Evolutionary conservation across 371 early-diverging fungal genomes (phyloP).

Genomic region (Funneliformis caledonium): DNA sequence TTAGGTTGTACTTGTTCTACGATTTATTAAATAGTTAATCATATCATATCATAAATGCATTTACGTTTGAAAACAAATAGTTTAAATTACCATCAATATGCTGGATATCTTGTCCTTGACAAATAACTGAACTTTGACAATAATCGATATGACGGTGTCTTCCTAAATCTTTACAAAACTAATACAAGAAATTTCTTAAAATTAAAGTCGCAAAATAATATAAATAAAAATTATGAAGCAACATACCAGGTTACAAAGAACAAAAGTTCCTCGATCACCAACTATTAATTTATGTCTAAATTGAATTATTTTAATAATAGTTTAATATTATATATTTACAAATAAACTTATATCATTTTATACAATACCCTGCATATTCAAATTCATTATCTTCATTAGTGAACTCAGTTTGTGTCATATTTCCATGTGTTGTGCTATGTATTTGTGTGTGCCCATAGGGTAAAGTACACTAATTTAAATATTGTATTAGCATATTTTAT

Average conservation of each 20-base stretch:
- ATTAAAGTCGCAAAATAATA: too few species aligned
- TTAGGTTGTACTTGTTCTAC: not conserved
- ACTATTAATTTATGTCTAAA: slow-evolving; percentile 17
- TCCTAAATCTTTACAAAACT: slow-evolving; percentile 31
- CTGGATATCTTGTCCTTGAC: not conserved
- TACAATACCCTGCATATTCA: slow-evolving; percentile 9
- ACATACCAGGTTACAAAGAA: slow-evolving; percentile 35
- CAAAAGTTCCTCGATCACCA: slow-evolving; percentile 33
- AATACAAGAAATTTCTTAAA: not conserved
- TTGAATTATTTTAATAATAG: not conserved
- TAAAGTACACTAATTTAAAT: slow-evolving; percentile 13
- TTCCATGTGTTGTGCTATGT: slow-evolving; percentile 42
- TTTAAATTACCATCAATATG: not conserved
- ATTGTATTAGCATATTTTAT: not conserved
- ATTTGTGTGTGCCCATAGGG: slow-evolving; percentile 8
- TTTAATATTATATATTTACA: not conserved
- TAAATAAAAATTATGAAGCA: not conserved
- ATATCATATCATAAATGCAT: not conserved
- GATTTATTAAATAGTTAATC: not conserved
- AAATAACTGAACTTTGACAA: slow-evolving; percentile 32
- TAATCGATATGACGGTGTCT: slow-evolving; percentile 45
- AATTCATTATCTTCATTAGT: not conserved
- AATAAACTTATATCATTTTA: not conserved
- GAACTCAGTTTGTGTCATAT: slow-evolving; percentile 24
- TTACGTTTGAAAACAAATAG: not conserved